Evolutionary conservation across 1,139 yeast genomes (phyloP), one percentile per base, ranked within the genome.

Genomic region (Suhomyces maxii): DNA sequence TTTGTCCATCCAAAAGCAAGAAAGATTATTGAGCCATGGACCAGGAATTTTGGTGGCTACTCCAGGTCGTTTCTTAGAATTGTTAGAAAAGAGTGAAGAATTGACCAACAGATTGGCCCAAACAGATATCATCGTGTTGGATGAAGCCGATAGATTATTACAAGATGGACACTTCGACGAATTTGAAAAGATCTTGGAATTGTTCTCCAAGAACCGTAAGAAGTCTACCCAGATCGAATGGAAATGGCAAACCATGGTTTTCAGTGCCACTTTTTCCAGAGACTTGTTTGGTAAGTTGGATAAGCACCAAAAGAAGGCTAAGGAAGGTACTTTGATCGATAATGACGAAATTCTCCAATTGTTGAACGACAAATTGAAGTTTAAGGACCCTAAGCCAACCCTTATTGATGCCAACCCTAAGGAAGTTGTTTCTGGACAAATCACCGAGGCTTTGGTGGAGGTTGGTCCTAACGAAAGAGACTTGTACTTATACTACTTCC

Each of bases 161-260:
- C 97, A 93, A 67, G 96, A 91, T 59, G 98, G 99, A 2, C 98
- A 91, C 68, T 93, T 93, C 61, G 95, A 89, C 48, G 99, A 95
- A 63, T 80, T 95, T 56, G 95, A 86, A 55, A 85, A 87, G 59
- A 86, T 89, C 42, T 69, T 93, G 49, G 89, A 86, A 47, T 59
- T 82, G n/a, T 64, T 86, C 51, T 55, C 62, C 55, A 77, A 69
- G 53, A 57, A 58, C 57, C 64, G 73, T 60, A 61, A 70, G 45
- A 59, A 64, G 54, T 50, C 51, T 41, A 51, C 45, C 26, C 34
- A 31, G 9, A 46, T 62, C n/a, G 62, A 60, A 6, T 69, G 71
- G 64, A 80, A 76, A 60, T 88, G 98, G 86, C 99, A 93, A 67
- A 89, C 97, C 0, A 71, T 91, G 54, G 93, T 93, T 25, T 93